A percentile compares a stretch with the other conserved stretches of the same genome.
Evolutionary conservation across 345 rosid genomes (phyloP).

Genomic region (Angophora floribunda): DNA sequence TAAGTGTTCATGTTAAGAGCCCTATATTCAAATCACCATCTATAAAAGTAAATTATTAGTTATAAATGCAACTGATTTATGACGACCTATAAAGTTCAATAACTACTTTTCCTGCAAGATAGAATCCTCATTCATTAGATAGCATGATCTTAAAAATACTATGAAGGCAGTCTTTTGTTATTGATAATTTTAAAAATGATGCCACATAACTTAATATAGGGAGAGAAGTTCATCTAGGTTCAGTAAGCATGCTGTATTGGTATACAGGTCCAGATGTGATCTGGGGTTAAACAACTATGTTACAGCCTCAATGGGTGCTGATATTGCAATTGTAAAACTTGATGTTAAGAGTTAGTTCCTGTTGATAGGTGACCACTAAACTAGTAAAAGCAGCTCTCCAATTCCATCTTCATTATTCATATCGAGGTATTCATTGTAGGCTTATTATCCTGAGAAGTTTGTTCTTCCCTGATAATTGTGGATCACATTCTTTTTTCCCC

Average conservation of each 20-base stretch:
- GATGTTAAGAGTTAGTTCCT: not conserved
- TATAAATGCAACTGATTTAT: not conserved
- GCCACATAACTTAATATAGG: not conserved
- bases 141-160: not conserved
- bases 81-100: not conserved
- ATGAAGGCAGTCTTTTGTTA: not conserved
- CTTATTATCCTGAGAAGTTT: not conserved
- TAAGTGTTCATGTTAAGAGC: not conserved
- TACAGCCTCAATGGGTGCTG: not conserved
- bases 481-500: not conserved
- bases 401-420: not conserved
- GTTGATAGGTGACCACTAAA: not conserved
- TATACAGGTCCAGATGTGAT: not conserved
- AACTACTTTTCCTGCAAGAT: not conserved
- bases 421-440: not conserved
- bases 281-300: not conserved
- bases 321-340: not conserved
- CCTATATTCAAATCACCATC: not conserved
- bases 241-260: not conserved
- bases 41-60: not conserved
- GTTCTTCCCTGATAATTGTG: not conserved
- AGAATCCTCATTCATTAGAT: not conserved
- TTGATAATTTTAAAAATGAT: not conserved
- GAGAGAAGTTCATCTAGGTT: not conserved
- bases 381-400: not conserved